Percentiles rank a stretch among this genome's conserved stretches.
Evolutionary conservation across 1,139 yeast species (phyloP).

Genomic region (Kurtzmaniella quercitrusa): DNA sequence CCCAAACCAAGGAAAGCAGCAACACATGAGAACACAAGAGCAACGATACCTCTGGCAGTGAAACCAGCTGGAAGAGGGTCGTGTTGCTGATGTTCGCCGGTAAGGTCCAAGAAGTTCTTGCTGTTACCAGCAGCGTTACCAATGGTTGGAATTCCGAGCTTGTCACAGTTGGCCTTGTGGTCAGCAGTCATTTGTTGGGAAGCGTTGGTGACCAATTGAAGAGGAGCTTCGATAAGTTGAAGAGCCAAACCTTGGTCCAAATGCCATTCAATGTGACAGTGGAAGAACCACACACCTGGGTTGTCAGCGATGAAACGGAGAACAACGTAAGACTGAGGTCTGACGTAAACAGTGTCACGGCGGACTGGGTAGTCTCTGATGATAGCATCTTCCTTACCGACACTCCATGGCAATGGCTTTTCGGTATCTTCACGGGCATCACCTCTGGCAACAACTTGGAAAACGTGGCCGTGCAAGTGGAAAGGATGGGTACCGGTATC

Average conservation of each 20-base stretch:
- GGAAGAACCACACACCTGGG: constrained; percentile 94
- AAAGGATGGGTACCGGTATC: constrained; percentile 93
- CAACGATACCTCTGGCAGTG: constrained; percentile 64
- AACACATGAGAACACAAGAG: constrained; percentile 52
- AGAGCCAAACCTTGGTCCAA: constrained; percentile 81
- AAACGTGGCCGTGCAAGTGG: constrained; percentile 84
- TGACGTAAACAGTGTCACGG: constrained; percentile 64
- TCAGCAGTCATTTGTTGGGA: constrained; percentile 40
- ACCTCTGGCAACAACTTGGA: constrained; percentile 68
- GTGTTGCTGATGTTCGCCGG: constrained; percentile 54
- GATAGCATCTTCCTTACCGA: constrained; percentile 35
- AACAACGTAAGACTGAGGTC: constrained; percentile 63
- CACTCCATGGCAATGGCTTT: constrained; percentile 47
- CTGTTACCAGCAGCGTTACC: constrained; percentile 75
- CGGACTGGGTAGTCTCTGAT: constrained; percentile 60
- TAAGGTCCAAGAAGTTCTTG: constrained; percentile 48
- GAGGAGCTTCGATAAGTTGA: constrained; percentile 71
- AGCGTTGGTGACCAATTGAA: constrained; percentile 36
- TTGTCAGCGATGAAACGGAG: constrained; percentile 70
- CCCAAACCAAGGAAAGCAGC: constrained; percentile 56
- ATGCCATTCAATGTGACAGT: constrained; percentile 95
- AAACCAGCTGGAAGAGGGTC: constrained; percentile 62
- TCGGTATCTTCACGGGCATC: constrained; percentile 44
- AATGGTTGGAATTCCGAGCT: constrained; percentile 34
- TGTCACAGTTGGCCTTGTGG: constrained; percentile 45